phyloP scores from a whole-genome alignment of 2,329 filamentous ascomycete species.

The Tolypocladium guangdongense region DNA sequence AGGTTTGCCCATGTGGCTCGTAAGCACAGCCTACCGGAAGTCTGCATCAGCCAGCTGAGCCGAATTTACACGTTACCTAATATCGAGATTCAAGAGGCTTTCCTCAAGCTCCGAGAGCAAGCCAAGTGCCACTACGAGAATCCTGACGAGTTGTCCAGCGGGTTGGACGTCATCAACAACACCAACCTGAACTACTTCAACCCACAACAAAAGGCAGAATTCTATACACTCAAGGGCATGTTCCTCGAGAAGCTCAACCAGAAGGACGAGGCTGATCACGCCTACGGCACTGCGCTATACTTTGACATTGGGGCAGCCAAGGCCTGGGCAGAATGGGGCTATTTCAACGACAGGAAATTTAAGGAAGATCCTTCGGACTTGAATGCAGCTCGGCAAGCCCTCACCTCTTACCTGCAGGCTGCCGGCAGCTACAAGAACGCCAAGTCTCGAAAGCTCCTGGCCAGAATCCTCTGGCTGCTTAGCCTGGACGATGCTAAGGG shows the following conservation, averaged over 20 bases:
- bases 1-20: conserved; percentile 94
- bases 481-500: conserved; percentile 86
- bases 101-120: conserved; percentile 96
- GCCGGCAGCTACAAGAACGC: conserved; percentile 94
- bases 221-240: conserved; percentile 99
- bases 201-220: conserved; percentile 90
- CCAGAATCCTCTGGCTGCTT: conserved; percentile 87
- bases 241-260: conserved; percentile 91
- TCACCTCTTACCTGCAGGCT: conserved; percentile 93
- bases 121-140: conserved; percentile 99
- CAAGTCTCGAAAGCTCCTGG: conserved; percentile 88
- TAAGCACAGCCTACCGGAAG: conserved; percentile 92
- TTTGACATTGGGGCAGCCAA: conserved; percentile 94
- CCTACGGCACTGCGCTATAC: conserved; percentile 89
- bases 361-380: conserved; percentile 79
- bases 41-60: conserved; percentile 93
- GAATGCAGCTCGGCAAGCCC: conserved; percentile 75
- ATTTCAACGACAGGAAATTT: conserved; percentile 94
- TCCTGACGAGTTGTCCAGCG: conserved; percentile 78
- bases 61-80: conserved; percentile 98
- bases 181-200: conserved; percentile 99
- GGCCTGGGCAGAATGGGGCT: conserved; percentile 98
- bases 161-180: conserved; percentile 97
- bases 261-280: conserved; percentile 82
- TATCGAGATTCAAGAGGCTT: conserved; percentile 98